Conservation (phyloP, 2,329 filamentous ascomycete genomes). For the Aspergillus spinulosporus region DNA sequence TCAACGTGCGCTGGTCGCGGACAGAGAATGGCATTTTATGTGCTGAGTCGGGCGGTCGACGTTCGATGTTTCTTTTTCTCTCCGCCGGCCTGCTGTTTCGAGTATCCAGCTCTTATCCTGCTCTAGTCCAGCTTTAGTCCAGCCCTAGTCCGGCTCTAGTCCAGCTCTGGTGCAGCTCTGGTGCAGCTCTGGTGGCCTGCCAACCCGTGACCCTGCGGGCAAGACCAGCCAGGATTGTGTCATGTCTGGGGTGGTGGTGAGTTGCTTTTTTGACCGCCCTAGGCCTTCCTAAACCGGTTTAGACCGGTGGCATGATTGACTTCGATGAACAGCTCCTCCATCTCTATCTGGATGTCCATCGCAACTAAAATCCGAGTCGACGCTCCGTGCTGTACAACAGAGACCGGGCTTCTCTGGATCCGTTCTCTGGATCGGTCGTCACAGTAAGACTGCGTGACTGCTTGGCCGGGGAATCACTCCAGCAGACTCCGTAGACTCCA, state of each 20-base stretch:
- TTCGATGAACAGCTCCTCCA: background rate
- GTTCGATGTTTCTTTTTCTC: background rate
- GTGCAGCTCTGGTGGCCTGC: no score
- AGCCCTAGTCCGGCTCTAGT: no score
- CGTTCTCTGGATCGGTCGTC: no score
- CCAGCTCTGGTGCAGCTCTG: no score
- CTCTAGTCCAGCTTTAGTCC: no score
- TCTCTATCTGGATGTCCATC: background rate
- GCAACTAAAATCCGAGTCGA: background rate
- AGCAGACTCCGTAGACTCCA: no score
- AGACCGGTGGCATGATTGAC: background rate
- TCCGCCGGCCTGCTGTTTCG: constrained; percentile 10
- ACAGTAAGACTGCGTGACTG: no score
- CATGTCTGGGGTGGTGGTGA: background rate
- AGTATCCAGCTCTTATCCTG: background rate
- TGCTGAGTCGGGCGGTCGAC: background rate
- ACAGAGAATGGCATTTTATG: background rate
- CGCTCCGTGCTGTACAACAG: no score
- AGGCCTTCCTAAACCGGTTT: constrained; percentile 1
- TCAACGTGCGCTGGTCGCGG: no score
- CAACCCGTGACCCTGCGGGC: background rate
- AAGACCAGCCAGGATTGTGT: background rate
- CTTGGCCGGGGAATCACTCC: no score
- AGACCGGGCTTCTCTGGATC: no score
- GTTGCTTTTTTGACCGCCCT: constrained; percentile 3